Base-by-base conservation (phyloP, 768 basidiomycete genomes). In the Saitozyma sp. region DNA sequence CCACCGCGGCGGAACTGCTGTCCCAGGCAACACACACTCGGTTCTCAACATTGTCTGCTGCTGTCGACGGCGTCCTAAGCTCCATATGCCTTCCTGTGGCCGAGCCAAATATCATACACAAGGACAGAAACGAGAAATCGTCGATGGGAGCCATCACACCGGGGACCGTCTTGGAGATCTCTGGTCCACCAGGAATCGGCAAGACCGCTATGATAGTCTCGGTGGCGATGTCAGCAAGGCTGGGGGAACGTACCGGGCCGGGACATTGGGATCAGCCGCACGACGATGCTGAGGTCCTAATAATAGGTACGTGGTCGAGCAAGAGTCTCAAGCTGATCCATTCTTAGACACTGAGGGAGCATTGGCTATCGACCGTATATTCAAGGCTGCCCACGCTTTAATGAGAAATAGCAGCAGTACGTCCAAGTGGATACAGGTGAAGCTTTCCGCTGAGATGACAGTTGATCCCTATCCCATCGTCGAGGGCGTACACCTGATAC, bases 131-230 rank as follows among this genome's bases (percentile, higher is more conserved):
- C 29, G 5, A 29, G 29, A 29, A 29, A 29, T 29, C 29, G 5
- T 29, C 29, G 29, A 29, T 29, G 29, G 71, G 66, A 7, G 60
- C 66, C 9, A 63, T 77, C 38, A 40, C 46, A 7, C 76, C 75
- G 13, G 76, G 78, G 6, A 73, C 71, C 69, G 57, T 66, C 1
- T 40, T 78, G 3, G 76, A 78, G 60, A 58, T 79, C 16, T 66
- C 73, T n/a, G 68, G 71, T 16, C 76, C 78, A 20, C 78, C 78
- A 0, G 78, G 78, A 7, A 61, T 64, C 16, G 78, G 78, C 2
- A 79, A 79, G 60, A 76, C 76, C 11, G 14, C 63, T 8, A 10
- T 78, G 19, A 62, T 64, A 10, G 14, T 76, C 6, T 66, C 54
- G 1, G 50, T 76, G 16, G 69, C 63, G 6, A 40, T 76, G 43